These are phyloP conservation scores for Penicillium cinerascens DNA, from an alignment of 495 filamentous ascomycete genomes.

Conservation along the genomic window DNA sequence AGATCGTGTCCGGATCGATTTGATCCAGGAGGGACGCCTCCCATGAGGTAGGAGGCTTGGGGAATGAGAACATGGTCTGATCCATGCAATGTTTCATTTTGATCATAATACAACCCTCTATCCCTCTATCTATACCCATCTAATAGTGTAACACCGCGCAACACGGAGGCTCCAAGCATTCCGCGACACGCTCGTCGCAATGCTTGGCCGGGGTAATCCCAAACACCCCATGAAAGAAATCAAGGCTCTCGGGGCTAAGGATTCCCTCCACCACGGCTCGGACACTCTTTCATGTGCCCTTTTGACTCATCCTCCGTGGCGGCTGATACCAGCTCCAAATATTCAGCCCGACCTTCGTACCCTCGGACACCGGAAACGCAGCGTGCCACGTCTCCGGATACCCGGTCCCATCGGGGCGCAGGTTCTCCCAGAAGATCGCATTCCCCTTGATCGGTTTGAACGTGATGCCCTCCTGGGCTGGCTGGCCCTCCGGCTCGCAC, in stretches of 20 bases:
- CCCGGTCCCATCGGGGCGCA: constrained; percentile 57
- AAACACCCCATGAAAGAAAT: background rate
- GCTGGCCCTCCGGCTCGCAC: constrained; percentile 39
- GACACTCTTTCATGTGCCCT: background rate
- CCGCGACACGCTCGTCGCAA: background rate
- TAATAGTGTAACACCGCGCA: background rate
- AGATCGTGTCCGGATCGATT: background rate
- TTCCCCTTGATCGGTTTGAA: constrained; percentile 66
- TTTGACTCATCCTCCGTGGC: constrained; percentile 17
- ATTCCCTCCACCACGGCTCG: background rate
- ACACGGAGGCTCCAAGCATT: background rate
- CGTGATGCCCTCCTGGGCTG: constrained; percentile 50
- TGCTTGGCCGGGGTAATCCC: constrained; percentile 1
- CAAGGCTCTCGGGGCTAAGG: background rate
- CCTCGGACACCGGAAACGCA: constrained; percentile 61
- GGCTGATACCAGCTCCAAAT: constrained; percentile 62
- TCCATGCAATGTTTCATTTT: background rate
- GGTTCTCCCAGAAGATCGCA: constrained; percentile 75
- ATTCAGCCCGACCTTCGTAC: constrained; percentile 77
- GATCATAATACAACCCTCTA: background rate
- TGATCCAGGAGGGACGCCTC: background rate
- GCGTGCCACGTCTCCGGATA: constrained; percentile 68
- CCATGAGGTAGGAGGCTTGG: background rate
- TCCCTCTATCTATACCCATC: background rate
- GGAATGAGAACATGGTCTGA: background rate